Percentiles rank a stretch among this genome's conserved stretches.
phyloP scores from a whole-genome alignment of 306 rosid species.

The Abrus pulchellus region DNA sequence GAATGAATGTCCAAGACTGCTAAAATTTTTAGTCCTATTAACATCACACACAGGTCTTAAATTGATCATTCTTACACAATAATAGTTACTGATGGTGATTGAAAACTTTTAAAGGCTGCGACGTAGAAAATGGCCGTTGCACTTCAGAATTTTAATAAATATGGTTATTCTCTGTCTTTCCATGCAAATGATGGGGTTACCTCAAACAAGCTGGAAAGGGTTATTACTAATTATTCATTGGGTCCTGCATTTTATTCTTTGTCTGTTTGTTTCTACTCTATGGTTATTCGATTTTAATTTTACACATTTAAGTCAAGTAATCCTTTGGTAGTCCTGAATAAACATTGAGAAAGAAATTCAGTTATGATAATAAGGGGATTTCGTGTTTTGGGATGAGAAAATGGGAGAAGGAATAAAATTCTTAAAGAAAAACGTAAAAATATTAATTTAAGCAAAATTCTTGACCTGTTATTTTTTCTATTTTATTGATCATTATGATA shows the following conservation, averaged over 20 bases:
- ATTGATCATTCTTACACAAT: constrained; percentile 58
- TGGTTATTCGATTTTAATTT: constrained; percentile 41
- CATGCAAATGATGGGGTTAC: constrained; percentile 58
- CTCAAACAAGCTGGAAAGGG: constrained; percentile 55
- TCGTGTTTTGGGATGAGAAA: constrained; percentile 17
- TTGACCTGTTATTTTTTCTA: not conserved
- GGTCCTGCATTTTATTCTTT: constrained; percentile 40
- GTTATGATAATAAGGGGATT: constrained; percentile 10
- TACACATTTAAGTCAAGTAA: constrained; percentile 20
- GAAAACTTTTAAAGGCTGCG: constrained; percentile 44
- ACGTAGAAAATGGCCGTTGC: constrained; percentile 51
- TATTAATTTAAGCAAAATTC: not conserved
- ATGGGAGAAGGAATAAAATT: constrained; percentile 16
- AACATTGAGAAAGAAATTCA: not conserved
- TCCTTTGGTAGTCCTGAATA: constrained; percentile 46
- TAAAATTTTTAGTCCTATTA: constrained; percentile 62
- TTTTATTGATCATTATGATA: constrained; percentile 44
- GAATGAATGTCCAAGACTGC: constrained; percentile 55
- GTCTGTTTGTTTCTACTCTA: constrained; percentile 36
- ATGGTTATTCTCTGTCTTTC: constrained; percentile 51
- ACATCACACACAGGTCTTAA: constrained; percentile 70
- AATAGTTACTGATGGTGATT: constrained; percentile 72
- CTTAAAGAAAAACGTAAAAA: constrained; percentile 10
- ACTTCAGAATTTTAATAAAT: constrained; percentile 46
- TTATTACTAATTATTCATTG: constrained; percentile 47